Conservation (phyloP, 1,284 basidiomycete genomes). For the Sporisorium scitamineum region DNA sequence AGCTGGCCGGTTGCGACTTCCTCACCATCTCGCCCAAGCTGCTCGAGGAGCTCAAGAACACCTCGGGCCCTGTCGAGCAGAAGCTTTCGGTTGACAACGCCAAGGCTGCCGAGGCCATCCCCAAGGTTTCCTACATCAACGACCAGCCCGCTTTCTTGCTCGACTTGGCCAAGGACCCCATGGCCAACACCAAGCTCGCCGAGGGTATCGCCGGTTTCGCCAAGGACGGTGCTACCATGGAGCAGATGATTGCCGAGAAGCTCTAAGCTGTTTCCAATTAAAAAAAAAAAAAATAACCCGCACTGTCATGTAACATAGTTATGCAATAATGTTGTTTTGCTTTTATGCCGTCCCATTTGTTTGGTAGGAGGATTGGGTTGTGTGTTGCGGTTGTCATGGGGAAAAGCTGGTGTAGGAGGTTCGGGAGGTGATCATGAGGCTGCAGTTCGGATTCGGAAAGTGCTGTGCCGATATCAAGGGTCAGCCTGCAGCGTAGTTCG, state of each 20-base stretch:
- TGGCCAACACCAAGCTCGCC: conserved; percentile 74
- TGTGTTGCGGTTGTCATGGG: too few relatives aligned
- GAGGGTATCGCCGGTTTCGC: conserved; percentile 91
- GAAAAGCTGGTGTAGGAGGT: too few relatives aligned
- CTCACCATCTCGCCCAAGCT: conserved; percentile 91
- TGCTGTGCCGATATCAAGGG: too few relatives aligned
- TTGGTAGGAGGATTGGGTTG: too few relatives aligned
- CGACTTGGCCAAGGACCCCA: conserved; percentile 77
- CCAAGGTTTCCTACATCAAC: conserved; percentile 88
- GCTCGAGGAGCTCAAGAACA: conserved; percentile 91
- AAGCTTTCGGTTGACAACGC: conserved; percentile 81
- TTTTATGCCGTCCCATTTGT: background rate
- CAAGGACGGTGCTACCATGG: conserved; percentile 91
- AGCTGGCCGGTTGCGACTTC: conserved; percentile 93
- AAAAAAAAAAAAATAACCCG: background rate
- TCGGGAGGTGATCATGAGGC: too few relatives aligned
- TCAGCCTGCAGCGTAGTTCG: too few relatives aligned
- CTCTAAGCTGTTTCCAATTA: conserved; percentile 70
- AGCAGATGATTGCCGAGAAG: conserved; percentile 84
- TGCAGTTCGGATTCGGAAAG: too few relatives aligned
- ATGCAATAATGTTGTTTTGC: conserved; percentile 17
- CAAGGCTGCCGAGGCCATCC: conserved; percentile 75
- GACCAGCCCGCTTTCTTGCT: conserved; percentile 96
- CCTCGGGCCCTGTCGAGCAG: conserved; percentile 81
- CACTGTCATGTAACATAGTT: conserved; percentile 32